Base-by-base conservation (phyloP, 352 stramenopile genomes). In the Phytopythium chamaehyphon region DNA sequence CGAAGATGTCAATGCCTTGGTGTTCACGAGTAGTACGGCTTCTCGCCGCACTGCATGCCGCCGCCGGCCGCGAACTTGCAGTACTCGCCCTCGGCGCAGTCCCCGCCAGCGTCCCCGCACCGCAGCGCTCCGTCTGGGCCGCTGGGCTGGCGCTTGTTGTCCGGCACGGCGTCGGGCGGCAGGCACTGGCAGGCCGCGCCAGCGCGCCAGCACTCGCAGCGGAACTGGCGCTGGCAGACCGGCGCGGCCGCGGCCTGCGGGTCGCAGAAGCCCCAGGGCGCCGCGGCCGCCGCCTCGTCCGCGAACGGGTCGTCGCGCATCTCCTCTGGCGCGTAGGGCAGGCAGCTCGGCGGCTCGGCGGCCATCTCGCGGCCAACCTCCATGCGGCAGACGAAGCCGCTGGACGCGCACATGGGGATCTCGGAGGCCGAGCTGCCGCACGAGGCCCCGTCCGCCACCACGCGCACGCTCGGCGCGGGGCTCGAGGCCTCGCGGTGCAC, bases 381-480 rank as follows among this genome's bases (percentile, higher is more conserved):
- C 69, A 83, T 79, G 48, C 71, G 64, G 58, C 71, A 83, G 22
- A 79, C 71, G 40, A 66, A 75, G 54, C 66, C 47, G 9, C 66
- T 64, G 18, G 58, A 75, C 21, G 66, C 62, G 40, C 71, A 83
- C 66, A 83, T 83, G 35, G 69, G 36, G 11, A 76, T 28, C 7
- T 55, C 51, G 28, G 47, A 49, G 40, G 48, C 58, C 6, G 49
- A 49, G 35, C 52, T 68, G 23, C 58, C 56, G 50, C 71, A 83
- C 16, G 42, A 22, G 3, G 51, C 48, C 39, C 51, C 57, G 52
- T 77, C 66, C 2, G 36, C 35, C 28, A 83, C 63, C 14, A 83
- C 61, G 39, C 70, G 63, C n/a, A 62, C 62, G 39, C 51, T 55
- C 40, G 66, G 0, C 21, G 14, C 35, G 6, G 28, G 28, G 16